phyloP scores from a whole-genome alignment of 1,284 basidiomycete genomes.

The Irpex rosettiformis region DNA sequence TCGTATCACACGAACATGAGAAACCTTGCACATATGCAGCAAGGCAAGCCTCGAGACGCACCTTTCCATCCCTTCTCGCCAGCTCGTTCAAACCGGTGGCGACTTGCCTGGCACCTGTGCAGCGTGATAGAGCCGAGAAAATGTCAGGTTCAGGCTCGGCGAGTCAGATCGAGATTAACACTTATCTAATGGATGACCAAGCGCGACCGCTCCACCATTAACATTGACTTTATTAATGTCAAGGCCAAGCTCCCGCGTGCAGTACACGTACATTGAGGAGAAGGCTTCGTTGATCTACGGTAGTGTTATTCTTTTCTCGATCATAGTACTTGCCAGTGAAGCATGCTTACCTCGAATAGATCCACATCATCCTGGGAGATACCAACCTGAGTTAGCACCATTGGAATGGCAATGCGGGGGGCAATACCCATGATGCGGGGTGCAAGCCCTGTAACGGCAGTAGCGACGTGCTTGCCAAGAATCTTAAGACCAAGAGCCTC shows the following conservation, averaged over 20 bases:
- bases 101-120: constrained; percentile 85
- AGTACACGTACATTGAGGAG: constrained; percentile 86
- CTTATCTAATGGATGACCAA: constrained; percentile 86
- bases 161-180: constrained; percentile 22
- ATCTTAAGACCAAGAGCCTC: constrained; percentile 74
- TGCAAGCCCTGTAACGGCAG: constrained; percentile 68
- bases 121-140: constrained; percentile 46
- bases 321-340: background rate
- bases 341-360: constrained; percentile 72
- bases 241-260: constrained; percentile 71
- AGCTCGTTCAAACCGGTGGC: constrained; percentile 87
- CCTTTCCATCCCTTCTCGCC: constrained; percentile 73
- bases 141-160: constrained; percentile 16
- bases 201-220: constrained; percentile 87
- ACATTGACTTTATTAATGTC: constrained; percentile 78
- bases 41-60: constrained; percentile 28
- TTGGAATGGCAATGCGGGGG: constrained; percentile 70
- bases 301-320: background rate
- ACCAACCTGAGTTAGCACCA: constrained; percentile 61
- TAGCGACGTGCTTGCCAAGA: constrained; percentile 77
- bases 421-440: constrained; percentile 87
- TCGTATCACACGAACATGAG: background rate
- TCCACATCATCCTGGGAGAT: constrained; percentile 74
- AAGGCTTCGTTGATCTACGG: constrained; percentile 88
- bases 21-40: constrained; percentile 5